Evolutionary conservation across 2,329 filamentous ascomycete genomes (phyloP), one percentile per base, ranked within the genome.

Genomic region (Paecilomyces niveus): DNA sequence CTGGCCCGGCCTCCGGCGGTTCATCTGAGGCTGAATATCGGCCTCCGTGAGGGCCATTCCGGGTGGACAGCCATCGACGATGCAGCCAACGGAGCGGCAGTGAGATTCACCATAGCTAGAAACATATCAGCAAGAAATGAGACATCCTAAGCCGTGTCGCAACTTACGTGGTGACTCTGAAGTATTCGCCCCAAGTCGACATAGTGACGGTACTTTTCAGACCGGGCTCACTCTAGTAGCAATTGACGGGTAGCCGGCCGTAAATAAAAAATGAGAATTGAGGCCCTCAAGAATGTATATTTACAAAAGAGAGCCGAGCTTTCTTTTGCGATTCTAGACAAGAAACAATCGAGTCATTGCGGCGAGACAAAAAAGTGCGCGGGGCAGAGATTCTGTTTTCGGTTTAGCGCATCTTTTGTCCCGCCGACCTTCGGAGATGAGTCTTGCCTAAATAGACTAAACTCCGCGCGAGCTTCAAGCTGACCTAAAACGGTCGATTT

Each of bases 21-120:
- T 95, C 85, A 97, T 90, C 78, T 97, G 92, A 54, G 92, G 92
- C 78, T 99, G 93, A 72, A 97, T 95, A 71, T 95, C 90, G 57
- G 80, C 81, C 76, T 96, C 92, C 62, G 85, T 89, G 74, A 97
- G 85, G 68, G 87, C 80, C 82, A 97, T 88, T 68, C 90, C 90
- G 13, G 94, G 92, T 35, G 93, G 94, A 70, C 86, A 89, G 67
- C 92, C 92, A 73, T 97, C 93, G 76, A 97, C 88, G 69, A 97
- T 97, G 80, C 90, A 95, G 71, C 92, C 92, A 69, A 97, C 92
- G 32, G 89, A 93, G 69, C 87, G 88, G 80, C 93, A 95, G 79
- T 97, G 93, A 58, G 90, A 95, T 76, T 92, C 89, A 73, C 89
- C 89, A 79, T 90, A 90, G 71, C 85, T 85, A 72, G 55, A 58